phyloP scores from a whole-genome alignment of 2,329 filamentous ascomycete species.

The Pezicula carpinea region DNA sequence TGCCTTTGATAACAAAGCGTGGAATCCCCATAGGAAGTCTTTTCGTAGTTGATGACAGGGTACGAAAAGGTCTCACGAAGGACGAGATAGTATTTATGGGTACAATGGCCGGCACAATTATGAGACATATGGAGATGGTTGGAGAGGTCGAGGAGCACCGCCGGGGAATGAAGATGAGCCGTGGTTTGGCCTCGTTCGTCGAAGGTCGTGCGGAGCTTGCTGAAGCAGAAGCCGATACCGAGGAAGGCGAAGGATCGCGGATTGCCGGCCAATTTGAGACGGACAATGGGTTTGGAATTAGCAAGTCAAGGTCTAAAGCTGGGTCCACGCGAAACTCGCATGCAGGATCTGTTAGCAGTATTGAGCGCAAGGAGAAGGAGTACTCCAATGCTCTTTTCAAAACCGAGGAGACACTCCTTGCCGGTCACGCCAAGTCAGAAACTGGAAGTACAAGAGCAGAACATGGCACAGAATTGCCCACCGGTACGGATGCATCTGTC shows the following conservation, averaged over 20 bases:
- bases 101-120: slow-evolving; percentile 50
- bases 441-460: slow-evolving; percentile 8
- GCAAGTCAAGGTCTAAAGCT: slow-evolving; percentile 13
- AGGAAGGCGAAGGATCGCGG: slow-evolving; percentile 22
- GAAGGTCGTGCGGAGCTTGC: slow-evolving; percentile 34
- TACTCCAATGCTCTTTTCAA: slow-evolving; percentile 16
- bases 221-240: slow-evolving; percentile 24
- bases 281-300: slow-evolving; percentile 9
- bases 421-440: not conserved
- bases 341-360: slow-evolving; percentile 5
- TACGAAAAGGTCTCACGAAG: slow-evolving; percentile 44
- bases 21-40: slow-evolving; percentile 51
- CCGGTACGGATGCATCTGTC: slow-evolving; percentile 1
- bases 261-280: slow-evolving; percentile 25
- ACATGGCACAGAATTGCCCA: slow-evolving; percentile 5
- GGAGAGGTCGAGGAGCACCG: slow-evolving; percentile 48
- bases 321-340: slow-evolving; percentile 10
- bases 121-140: slow-evolving; percentile 57
- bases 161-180: slow-evolving; percentile 49
- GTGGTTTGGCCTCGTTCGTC: slow-evolving; percentile 50
- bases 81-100: slow-evolving; percentile 51
- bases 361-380: slow-evolving; percentile 22
- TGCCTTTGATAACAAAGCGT: slow-evolving; percentile 28
- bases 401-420: slow-evolving; percentile 14
- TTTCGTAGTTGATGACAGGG: slow-evolving; percentile 52